Evolutionary conservation across 148 eudicot genomes (phyloP), one percentile per base, ranked within the genome.

Genomic region (Diospyros lotus): DNA sequence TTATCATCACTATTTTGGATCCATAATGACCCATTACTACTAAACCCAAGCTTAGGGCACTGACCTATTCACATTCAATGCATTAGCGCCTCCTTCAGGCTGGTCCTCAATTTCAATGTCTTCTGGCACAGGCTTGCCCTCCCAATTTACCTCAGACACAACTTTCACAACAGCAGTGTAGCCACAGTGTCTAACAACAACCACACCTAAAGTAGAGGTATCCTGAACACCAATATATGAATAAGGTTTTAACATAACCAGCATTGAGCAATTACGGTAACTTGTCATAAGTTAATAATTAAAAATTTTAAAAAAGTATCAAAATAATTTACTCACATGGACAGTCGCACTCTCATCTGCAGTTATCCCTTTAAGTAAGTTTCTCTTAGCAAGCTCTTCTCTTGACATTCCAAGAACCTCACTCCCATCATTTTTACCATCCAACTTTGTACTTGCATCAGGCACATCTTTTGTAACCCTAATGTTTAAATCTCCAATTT

Each of bases 71-170:
- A 89, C 92, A 77, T 93, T 93, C 86, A 93, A 77, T 65, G 97
- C 96, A 86, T 88, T 89, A 64, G 98, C 94, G 76, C 98, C 98
- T 61, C 98, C 98, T 53, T 93, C 97, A 42, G 97, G 91, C 54
- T 91, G 97, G 73, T 93, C 98, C 75, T 88, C 97, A 70, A 93
- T 87, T 64, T 93, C 97, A 80, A 93, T 84, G 76, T 93, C 94
- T 78, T 83, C 82, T 67, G 89, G 86, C 68, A 88, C 77, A 51
- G 84, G 67, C 17, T 82, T 80, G 41, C 87, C 94, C 71, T 87
- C 84, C 89, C 89, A 89, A 61, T 84, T 80, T 58, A 83, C 81
- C 82, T 86, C 89, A 58, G 89, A 73, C 50, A 75, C 81, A 76
- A 85, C 90, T 82, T 88, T 93, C 79, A 89, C 97, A 77, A 91